Conservation (phyloP, 2,329 filamentous ascomycete genomes). For the Fonsecaea pugnacius region DNA sequence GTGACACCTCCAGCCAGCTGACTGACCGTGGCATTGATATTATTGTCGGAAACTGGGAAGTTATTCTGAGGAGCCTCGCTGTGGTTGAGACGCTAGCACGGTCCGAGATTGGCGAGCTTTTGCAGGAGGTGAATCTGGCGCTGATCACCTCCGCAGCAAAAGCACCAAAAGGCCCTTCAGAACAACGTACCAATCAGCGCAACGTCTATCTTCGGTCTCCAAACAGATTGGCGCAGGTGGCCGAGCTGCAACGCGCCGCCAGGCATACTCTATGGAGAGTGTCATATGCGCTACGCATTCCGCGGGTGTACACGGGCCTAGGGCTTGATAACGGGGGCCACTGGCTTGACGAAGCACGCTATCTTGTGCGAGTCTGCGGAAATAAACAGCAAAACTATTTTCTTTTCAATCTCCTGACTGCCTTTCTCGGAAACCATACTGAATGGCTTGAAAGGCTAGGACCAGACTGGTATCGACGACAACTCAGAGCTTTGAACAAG, state of each 20-base stretch:
- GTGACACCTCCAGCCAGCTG: constrained; percentile 24
- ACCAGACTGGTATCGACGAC: constrained; percentile 59
- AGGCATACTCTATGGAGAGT: constrained; percentile 56
- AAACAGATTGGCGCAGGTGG: constrained; percentile 52
- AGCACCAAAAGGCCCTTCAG: constrained; percentile 51
- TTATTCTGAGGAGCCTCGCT: constrained; percentile 61
- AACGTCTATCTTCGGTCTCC: constrained; percentile 54
- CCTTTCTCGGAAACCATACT: constrained; percentile 64
- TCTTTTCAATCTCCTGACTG: constrained; percentile 62
- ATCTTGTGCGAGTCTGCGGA: constrained; percentile 59
- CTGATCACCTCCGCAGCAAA: constrained; percentile 43
- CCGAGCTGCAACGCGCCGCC: constrained; percentile 50
- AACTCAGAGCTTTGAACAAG: constrained; percentile 55
- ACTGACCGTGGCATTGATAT: constrained; percentile 59
- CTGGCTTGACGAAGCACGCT: constrained; percentile 65
- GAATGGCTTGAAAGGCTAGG: constrained; percentile 63
- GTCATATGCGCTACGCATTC: constrained; percentile 59
- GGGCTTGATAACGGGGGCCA: constrained; percentile 57
- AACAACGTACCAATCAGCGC: constrained; percentile 55
- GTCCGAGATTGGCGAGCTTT: constrained; percentile 55
- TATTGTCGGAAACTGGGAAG: constrained; percentile 63
- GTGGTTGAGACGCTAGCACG: constrained; percentile 58
- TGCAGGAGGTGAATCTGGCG: constrained; percentile 54
- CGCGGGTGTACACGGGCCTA: constrained; percentile 62
- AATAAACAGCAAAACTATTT: constrained; percentile 64